phyloP scores from a whole-genome alignment of 164 flowering plant genomes.

The Malania oleifera region DNA sequence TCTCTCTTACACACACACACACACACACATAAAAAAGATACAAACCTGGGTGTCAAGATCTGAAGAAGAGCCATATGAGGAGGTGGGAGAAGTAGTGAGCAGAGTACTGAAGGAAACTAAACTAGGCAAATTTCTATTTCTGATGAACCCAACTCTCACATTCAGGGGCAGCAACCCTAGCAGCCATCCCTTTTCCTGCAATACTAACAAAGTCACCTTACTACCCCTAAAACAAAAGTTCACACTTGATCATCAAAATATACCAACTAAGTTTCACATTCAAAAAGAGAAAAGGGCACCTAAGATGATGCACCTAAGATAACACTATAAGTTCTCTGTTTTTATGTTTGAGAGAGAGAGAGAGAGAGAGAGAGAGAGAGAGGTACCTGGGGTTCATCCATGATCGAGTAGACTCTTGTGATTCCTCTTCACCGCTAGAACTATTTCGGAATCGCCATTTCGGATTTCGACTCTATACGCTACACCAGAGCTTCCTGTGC shows the following conservation, averaged over 20 bases:
- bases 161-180: constrained; percentile 31
- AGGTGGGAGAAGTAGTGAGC: constrained; percentile 31
- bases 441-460: too few species aligned
- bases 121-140: constrained; percentile 19
- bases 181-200: constrained; percentile 43
- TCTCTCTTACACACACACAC: too few species aligned
- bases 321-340: too few species aligned
- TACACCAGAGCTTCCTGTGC: too few species aligned
- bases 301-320: too few species aligned
- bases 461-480: too few species aligned
- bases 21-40: not conserved
- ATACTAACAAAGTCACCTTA: not conserved
- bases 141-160: constrained; percentile 26
- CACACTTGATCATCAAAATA: too few species aligned
- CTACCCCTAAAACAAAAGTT: not conserved
- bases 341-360: too few species aligned
- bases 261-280: too few species aligned
- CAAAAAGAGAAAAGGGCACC: too few species aligned
- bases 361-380: constrained; percentile 5
- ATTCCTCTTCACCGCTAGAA: too few species aligned
- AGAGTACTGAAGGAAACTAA: constrained; percentile 36
- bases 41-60: constrained; percentile 44
- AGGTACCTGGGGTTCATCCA: constrained; percentile 17
- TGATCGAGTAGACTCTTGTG: not conserved
- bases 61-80: constrained; percentile 30